Evolutionary conservation across 2,329 filamentous ascomycete genomes (phyloP).

Genomic region (Aspergillus sp.): DNA sequence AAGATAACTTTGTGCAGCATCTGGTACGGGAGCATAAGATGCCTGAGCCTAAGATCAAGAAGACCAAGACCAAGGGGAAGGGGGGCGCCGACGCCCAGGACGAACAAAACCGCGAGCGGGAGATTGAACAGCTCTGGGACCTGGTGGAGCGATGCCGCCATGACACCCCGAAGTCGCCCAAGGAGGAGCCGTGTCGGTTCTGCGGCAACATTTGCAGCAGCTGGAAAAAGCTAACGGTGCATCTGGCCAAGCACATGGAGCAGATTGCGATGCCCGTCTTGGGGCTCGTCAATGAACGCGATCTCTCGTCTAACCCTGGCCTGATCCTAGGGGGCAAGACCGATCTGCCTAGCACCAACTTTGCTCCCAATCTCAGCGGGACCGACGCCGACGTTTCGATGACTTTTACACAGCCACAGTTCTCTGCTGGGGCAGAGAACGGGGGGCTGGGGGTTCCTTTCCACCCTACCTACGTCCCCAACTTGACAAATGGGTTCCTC

Average conservation of each 20-base stretch:
- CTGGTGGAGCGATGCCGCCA: constrained; percentile 75
- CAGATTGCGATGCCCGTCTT: constrained; percentile 82
- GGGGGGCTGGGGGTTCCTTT: constrained; percentile 12
- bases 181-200: constrained; percentile 81
- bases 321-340: constrained; percentile 10
- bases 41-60: constrained; percentile 74
- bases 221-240: constrained; percentile 94
- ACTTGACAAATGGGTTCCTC: constrained; percentile 23
- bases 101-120: constrained; percentile 30
- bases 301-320: constrained; percentile 27
- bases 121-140: constrained; percentile 67
- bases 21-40: constrained; percentile 89
- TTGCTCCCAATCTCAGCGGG: constrained; percentile 11
- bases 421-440: constrained; percentile 1
- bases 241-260: constrained; percentile 92
- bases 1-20: constrained; percentile 92
- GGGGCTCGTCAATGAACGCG: constrained; percentile 45
- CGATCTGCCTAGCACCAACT: constrained; percentile 9
- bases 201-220: constrained; percentile 76
- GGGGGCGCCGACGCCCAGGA: constrained; percentile 43
- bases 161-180: constrained; percentile 64
- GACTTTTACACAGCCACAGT: constrained; percentile 13
- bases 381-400: constrained; percentile 8
- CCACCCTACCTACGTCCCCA: constrained; percentile 14
- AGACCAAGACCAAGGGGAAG: constrained; percentile 55